Base-by-base conservation (phyloP, 768 basidiomycete genomes). In the Nidularia sp. region DNA sequence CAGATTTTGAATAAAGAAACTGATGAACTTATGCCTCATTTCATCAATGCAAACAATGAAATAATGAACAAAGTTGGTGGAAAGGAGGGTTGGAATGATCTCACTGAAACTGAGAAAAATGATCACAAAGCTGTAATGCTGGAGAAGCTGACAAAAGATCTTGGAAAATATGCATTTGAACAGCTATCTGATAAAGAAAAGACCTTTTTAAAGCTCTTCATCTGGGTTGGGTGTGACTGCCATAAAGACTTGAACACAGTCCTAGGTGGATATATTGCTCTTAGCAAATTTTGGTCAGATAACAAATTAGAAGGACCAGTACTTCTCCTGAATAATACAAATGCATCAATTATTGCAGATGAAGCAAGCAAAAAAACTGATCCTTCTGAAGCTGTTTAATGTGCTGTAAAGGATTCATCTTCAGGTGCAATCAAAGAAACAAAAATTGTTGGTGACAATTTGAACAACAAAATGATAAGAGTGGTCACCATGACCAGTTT, bases 191-290 rank as follows among this genome's bases (percentile, higher is more conserved):
- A 42, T 31, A 42, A 50, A 39, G 60, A 65, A 47, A 52, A 60
- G 50, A 49, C 34, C 1, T 25, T 53, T 22, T 48, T 62, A 5
- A 29, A 45, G 4, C 48, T 71, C 15, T 70, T 71, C 53, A 55
- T 71, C 25, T 65, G 66, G 62, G 62, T 55, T 29, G 65, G 64
- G 3, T 71, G 66, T 55, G 64, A 61, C 25, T 66, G 63, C 54
- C 68, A 70, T 53, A 70, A 70, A 54, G 66, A 71, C 34, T 52
- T 67, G 9, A 71, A 70, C 45, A 55, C 61, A 12, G 56, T 69
- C 9, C 55, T 55, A 34, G 64, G 62, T 4, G 66, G 68, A 2
- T 62, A 63, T 52, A 29, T 36, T 22, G 45, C 54, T 10, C 57
- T 66, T 51, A 73, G 61, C 0, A 64, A 64, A 0, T 75, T 62